These are phyloP conservation scores for Serpula lacrymans DNA, from an alignment of 768 basidiomycete species.

Conservation along the genomic window DNA sequence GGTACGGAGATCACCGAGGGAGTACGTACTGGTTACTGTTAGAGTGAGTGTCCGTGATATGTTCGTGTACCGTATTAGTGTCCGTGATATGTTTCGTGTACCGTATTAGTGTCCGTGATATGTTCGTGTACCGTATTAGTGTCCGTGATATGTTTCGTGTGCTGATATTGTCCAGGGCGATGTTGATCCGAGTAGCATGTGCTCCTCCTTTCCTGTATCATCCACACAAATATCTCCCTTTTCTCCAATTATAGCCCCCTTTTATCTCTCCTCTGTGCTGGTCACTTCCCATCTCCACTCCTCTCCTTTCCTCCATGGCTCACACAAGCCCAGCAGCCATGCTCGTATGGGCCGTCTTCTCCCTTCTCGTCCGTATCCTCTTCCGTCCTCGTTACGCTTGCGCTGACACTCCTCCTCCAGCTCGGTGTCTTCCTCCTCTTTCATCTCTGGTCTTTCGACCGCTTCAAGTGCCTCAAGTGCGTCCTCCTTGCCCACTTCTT, in stretches of 20 bases:
- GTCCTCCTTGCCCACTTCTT: constrained; percentile 12
- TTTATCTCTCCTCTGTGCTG: constrained; percentile 18
- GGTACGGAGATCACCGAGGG: too few relatives aligned
- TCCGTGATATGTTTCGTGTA: too few relatives aligned
- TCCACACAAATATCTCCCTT: constrained; percentile 6
- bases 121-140: neutral
- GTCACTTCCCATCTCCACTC: constrained; percentile 9
- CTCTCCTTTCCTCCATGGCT: constrained; percentile 41
- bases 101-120: neutral
- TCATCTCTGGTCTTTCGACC: constrained; percentile 79
- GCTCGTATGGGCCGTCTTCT: constrained; percentile 61
- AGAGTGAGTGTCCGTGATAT: too few relatives aligned
- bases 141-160: too few relatives aligned
- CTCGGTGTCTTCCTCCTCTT: constrained; percentile 60
- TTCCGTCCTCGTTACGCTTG: neutral
- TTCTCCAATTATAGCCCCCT: constrained; percentile 11
- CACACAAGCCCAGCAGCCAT: constrained; percentile 59
- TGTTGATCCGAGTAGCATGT: neutral
- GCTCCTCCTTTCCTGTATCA: neutral
- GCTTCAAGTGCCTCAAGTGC: constrained; percentile 69
- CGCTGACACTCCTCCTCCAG: constrained; percentile 29
- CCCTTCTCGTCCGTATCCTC: constrained; percentile 41
- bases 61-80: neutral
- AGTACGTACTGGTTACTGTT: too few relatives aligned
- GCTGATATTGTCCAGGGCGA: too few relatives aligned